A percentile compares a stretch with the other conserved stretches of the same genome.
Evolutionary conservation across 2,329 filamentous ascomycete genomes (phyloP).

Genomic region (Paecilomyces sp.): DNA sequence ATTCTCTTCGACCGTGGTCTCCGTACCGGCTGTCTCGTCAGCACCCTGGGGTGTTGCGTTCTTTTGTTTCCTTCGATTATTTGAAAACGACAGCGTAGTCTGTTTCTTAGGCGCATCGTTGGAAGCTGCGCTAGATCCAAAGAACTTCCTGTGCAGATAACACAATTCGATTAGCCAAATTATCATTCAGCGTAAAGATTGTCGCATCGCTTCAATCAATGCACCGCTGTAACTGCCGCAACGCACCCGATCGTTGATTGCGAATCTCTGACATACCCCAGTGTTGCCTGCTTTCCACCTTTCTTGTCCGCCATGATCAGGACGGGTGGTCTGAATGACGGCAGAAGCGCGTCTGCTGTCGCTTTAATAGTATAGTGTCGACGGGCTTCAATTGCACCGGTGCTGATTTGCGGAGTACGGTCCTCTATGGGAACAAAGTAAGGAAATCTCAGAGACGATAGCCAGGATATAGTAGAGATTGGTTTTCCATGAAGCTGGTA

Average conservation of each 20-base stretch:
- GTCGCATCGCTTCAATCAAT: conserved; percentile 1
- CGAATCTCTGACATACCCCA: conserved; percentile 75
- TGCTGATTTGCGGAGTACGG: not conserved
- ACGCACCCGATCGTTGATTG: conserved; percentile 69
- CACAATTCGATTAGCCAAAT: conserved; percentile 3
- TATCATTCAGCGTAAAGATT: not conserved
- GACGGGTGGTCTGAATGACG: not conserved
- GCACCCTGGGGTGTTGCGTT: not conserved
- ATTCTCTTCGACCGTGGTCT: conserved; percentile 5
- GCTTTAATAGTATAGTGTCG: not conserved
- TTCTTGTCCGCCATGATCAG: conserved; percentile 21
- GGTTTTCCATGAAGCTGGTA: not conserved
- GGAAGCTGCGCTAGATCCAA: conserved; percentile 58
- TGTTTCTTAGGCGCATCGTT: conserved; percentile 57
- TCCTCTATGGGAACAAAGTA: not conserved
- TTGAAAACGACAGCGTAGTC: conserved; percentile 67
- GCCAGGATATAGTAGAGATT: not conserved
- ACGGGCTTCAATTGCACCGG: not conserved
- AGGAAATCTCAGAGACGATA: not conserved
- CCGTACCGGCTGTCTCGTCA: not conserved
- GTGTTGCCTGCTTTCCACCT: conserved; percentile 63
- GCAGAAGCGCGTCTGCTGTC: not conserved
- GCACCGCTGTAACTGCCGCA: conserved; percentile 6
- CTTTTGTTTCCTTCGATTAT: conserved; percentile 41
- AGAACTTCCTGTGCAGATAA: conserved; percentile 65